Percentiles rank a stretch among this genome's conserved stretches.
phyloP scores from a whole-genome alignment of 2,329 filamentous ascomycete genomes.

The Apiospora rasikravindrae region DNA sequence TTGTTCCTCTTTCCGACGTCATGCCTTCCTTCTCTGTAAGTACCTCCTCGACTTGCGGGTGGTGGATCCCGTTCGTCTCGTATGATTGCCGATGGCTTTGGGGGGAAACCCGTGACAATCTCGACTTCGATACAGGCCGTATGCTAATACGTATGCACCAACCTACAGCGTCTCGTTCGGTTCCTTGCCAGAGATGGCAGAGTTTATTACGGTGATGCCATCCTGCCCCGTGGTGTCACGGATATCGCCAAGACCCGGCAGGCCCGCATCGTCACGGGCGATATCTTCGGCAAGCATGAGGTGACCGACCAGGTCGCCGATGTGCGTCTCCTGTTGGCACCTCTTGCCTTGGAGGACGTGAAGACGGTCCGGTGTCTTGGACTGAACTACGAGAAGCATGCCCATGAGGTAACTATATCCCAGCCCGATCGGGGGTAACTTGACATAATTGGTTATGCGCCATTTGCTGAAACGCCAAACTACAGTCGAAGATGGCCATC shows the following conservation, averaged over 20 bases:
- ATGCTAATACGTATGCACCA: not conserved
- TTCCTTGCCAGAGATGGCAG: slow-evolving; percentile 74
- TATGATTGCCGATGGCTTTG: not conserved
- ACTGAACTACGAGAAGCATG: slow-evolving; percentile 75
- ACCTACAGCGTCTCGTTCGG: slow-evolving; percentile 68
- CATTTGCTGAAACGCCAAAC: not conserved
- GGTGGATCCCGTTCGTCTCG: not conserved
- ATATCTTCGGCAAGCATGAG: slow-evolving; percentile 68
- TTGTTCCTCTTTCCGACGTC: slow-evolving; percentile 20
- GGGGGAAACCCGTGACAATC: not conserved
- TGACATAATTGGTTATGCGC: not conserved
- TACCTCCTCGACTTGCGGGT: not conserved
- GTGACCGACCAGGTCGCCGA: slow-evolving; percentile 67
- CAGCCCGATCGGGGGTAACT: not conserved
- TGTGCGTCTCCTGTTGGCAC: slow-evolving; percentile 63
- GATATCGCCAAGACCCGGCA: slow-evolving; percentile 66
- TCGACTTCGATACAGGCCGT: not conserved
- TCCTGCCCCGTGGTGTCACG: slow-evolving; percentile 64
- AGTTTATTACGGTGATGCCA: slow-evolving; percentile 76
- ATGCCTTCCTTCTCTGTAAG: slow-evolving; percentile 53
- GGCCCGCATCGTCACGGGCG: slow-evolving; percentile 67
- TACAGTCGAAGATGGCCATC: slow-evolving; percentile 65
- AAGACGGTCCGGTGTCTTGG: slow-evolving; percentile 72
- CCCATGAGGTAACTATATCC: slow-evolving; percentile 58
- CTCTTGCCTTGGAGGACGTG: slow-evolving; percentile 66